Conservation (phyloP, 2,329 filamentous ascomycete species). For the Cytospora piceicola region DNA sequence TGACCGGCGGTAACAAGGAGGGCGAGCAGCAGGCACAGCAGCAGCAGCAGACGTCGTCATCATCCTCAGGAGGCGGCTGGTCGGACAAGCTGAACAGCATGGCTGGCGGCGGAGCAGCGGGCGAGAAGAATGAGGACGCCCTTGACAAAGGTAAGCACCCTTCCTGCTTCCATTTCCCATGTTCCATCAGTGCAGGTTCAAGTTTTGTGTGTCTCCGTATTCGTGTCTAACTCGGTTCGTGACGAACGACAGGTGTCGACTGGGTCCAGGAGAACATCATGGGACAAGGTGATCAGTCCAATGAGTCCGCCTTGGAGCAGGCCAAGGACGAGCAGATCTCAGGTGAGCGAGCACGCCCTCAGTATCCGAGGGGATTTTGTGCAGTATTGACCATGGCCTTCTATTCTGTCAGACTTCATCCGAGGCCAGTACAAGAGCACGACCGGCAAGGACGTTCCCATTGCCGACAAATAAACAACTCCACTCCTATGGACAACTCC, state of each 20-base stretch:
- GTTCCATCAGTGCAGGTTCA: neutral
- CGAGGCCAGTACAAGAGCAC: slow-evolving; percentile 69
- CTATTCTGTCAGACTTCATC: slow-evolving; percentile 59
- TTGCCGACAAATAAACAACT: slow-evolving; percentile 66
- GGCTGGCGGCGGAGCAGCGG: slow-evolving; percentile 72
- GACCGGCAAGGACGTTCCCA: slow-evolving; percentile 70
- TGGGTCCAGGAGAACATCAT: slow-evolving; percentile 77
- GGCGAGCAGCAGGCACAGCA: slow-evolving; percentile 37
- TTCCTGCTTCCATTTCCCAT: neutral
- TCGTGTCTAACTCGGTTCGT: slow-evolving; percentile 11
- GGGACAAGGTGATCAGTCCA: slow-evolving; percentile 70
- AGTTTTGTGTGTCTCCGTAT: neutral
- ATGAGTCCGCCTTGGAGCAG: slow-evolving; percentile 76
- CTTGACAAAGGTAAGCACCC: slow-evolving; percentile 72
- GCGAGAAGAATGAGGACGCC: slow-evolving; percentile 82
- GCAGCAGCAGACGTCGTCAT: slow-evolving; percentile 31
- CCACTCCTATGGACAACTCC: neutral
- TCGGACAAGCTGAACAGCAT: slow-evolving; percentile 72
- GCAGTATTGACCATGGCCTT: neutral
- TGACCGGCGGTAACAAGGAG: slow-evolving; percentile 47
- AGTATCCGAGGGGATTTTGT: neutral
- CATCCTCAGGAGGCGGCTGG: slow-evolving; percentile 56
- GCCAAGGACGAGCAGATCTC: slow-evolving; percentile 78
- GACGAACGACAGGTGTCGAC: slow-evolving; percentile 67
- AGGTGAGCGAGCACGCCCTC: slow-evolving; percentile 7